Evolutionary conservation across 169 alveolate species (phyloP), one percentile per base, ranked within the genome.

Genomic region (Theileria annulata): DNA sequence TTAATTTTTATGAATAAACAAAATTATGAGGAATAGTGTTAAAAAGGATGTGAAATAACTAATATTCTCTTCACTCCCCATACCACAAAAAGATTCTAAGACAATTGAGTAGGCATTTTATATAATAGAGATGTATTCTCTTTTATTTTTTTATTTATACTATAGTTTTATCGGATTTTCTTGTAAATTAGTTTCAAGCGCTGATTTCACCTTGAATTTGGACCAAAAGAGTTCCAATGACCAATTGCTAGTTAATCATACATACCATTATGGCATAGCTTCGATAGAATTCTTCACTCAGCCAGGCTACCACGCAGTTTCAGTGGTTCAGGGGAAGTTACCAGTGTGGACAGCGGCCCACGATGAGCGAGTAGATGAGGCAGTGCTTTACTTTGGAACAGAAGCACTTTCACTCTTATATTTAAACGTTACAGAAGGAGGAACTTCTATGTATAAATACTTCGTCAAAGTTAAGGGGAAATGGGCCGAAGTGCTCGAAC

Each of bases 291-390:
- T 31, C 33, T 30, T 4, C 12, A n/a, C 71, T 5, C 25, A 35
- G 28, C 19, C 5, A 67, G 71, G 71, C 33, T 63, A 5, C 71
- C 56, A 17, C 51, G 19, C 27, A 17, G 13, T 5, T 63, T 5
- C 66, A 31, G 71, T 63, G 28, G 71, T 63, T 12, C 56, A 63
- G 71, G 59, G 71, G 9, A 17, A 4, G 10, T 21, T 35, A 5
- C 71, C 47, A 12, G 56, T 63, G 10, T 63, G 71, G 71, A 13
- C 3, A 33, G 71, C 71, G 48, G 23, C 8, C 33, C 4, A 33
- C 12, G 23, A 31, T 58, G 51, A 63, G 71, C 33, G 33, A 5
- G 21, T 21, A 15, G 28, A 21, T 63, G 63, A 54, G 63, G 71
- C 25, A 3, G 23, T 35, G 21, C 27, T 63, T 17, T 63, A 63